These are phyloP conservation scores for Stephanodiscus minutulus DNA, from an alignment of 108 stramenopile genomes.

Conservation along the genomic window DNA sequence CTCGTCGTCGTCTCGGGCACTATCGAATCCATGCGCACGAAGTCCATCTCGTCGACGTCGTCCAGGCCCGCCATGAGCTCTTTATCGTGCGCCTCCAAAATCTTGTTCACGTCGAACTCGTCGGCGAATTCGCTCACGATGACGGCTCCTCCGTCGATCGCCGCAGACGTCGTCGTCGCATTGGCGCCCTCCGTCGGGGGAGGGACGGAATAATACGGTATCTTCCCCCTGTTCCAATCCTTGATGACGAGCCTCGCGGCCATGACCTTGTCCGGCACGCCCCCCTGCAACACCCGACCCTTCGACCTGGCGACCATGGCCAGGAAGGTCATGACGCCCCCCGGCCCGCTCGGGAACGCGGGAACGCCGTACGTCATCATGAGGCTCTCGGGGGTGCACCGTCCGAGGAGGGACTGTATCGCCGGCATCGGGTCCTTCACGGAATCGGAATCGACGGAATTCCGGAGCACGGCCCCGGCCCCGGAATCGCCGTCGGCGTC, in stretches of 20 bases:
- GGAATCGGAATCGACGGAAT: constrained; percentile 95
- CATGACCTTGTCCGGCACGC: constrained; percentile 91
- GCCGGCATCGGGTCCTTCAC: constrained; percentile 93
- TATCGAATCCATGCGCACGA: constrained; percentile 66
- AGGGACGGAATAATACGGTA: constrained; percentile 90
- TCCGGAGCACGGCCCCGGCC: constrained; percentile 73
- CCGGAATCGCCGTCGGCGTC: constrained; percentile 67
- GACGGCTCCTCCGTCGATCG: constrained; percentile 20
- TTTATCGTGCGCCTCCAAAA: constrained; percentile 57
- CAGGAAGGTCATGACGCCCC: constrained; percentile 87
- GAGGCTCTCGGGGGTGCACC: constrained; percentile 84
- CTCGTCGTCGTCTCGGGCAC: constrained; percentile 1
- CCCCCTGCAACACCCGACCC: constrained; percentile 95
- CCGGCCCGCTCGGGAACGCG: constrained; percentile 73
- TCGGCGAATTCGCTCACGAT: constrained; percentile 73
- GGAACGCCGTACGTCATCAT: constrained; percentile 97
- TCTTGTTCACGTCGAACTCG: constrained; percentile 77
- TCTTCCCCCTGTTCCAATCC: constrained; percentile 98
- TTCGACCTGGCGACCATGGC: constrained; percentile 90
- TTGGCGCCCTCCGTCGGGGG: constrained; percentile 48
- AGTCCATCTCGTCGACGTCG: constrained; percentile 90
- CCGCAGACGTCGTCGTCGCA: constrained; percentile 1
- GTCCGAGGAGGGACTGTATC: constrained; percentile 80
- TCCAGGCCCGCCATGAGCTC: constrained; percentile 71
- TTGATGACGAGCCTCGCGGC: constrained; percentile 91